phyloP scores from a whole-genome alignment of 306 rosid genomes.

The Cucurbita ficifolia region DNA sequence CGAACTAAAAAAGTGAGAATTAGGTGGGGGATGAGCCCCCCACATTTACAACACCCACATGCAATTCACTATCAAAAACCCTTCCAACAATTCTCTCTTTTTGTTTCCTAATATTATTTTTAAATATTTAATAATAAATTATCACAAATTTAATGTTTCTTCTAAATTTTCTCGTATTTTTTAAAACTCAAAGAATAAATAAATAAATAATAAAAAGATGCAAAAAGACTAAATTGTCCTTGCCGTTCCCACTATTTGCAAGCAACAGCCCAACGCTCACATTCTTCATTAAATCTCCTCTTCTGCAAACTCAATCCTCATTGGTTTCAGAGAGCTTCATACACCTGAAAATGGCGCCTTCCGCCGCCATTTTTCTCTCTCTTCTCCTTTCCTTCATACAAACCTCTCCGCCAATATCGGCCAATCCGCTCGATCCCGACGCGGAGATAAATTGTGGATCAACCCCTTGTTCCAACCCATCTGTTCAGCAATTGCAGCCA shows the following conservation, averaged over 20 bases:
- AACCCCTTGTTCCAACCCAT: slow-evolving; percentile 58
- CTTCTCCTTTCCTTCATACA: slow-evolving; percentile 12
- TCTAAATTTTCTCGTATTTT: too few species aligned
- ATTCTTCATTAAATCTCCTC: background rate
- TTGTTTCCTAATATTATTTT: background rate
- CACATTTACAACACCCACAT: slow-evolving; percentile 51
- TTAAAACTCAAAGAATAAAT: background rate
- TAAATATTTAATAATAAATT: background rate
- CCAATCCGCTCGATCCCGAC: slow-evolving; percentile 7
- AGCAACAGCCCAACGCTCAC: slow-evolving; percentile 1
- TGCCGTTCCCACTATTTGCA: slow-evolving; percentile 2
- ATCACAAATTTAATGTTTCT: too few species aligned
- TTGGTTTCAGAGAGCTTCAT: slow-evolving; percentile 3
- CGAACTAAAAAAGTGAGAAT: background rate
- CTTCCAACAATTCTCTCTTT: background rate
- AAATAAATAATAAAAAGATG: background rate
- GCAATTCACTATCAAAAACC: slow-evolving; percentile 29
- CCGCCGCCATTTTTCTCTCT: background rate
- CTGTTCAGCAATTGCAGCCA: slow-evolving; percentile 23
- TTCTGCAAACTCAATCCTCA: slow-evolving; percentile 1
- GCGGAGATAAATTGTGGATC: slow-evolving; percentile 60
- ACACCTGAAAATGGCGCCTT: slow-evolving; percentile 15
- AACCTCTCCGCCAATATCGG: slow-evolving; percentile 6
- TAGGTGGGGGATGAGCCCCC: slow-evolving; percentile 26
- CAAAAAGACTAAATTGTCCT: background rate